These are phyloP conservation scores for Trichoderma sp. DNA, from an alignment of 2,329 filamentous ascomycete species.

Conservation along the genomic window DNA sequence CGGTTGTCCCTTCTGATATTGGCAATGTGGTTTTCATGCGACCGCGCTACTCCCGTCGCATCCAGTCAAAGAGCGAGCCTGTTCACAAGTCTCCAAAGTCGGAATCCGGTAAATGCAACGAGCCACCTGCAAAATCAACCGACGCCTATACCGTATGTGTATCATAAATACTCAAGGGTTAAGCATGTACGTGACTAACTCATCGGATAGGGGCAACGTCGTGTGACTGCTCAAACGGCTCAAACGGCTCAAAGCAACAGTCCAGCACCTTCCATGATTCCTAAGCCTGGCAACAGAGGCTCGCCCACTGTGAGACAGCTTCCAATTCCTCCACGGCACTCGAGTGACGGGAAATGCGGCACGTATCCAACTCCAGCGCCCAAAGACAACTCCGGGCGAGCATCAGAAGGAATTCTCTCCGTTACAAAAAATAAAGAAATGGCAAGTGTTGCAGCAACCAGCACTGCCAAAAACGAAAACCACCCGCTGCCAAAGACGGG, in stretches of 20 bases:
- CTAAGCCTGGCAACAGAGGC: slow-evolving; percentile 27
- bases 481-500: slow-evolving; percentile 17
- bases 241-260: slow-evolving; percentile 23
- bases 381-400: neutral
- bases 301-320: slow-evolving; percentile 19
- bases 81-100: slow-evolving; percentile 30
- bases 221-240: slow-evolving; percentile 31
- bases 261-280: slow-evolving; percentile 29
- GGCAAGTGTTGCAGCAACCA: neutral
- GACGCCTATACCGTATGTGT: slow-evolving; percentile 16
- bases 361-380: neutral
- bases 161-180: neutral
- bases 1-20: neutral
- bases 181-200: neutral
- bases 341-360: slow-evolving; percentile 3
- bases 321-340: neutral
- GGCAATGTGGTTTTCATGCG: slow-evolving; percentile 26
- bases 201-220: slow-evolving; percentile 26
- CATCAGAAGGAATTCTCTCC: neutral
- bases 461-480: slow-evolving; percentile 17
- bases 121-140: neutral
- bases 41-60: slow-evolving; percentile 46
- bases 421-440: neutral
- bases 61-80: slow-evolving; percentile 52
- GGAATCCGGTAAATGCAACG: slow-evolving; percentile 20